Evolutionary conservation across 2,329 filamentous ascomycete genomes (phyloP), one percentile per base, ranked within the genome.

Genomic region (Grosmannia clavigera): DNA sequence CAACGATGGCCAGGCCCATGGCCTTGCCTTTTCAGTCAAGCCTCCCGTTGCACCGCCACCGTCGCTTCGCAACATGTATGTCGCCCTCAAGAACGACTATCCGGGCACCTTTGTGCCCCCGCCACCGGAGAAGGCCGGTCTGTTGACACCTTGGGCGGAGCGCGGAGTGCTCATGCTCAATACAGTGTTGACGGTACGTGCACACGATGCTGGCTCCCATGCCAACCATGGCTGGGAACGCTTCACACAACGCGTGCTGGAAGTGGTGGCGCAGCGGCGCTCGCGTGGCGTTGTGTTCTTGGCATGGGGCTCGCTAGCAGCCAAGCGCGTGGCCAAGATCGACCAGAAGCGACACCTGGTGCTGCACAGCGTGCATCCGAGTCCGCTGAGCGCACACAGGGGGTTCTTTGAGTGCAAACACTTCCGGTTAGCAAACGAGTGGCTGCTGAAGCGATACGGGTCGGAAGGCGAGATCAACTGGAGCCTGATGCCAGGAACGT

Each of bases 11-110:
- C 94, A 99, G 78, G 94, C 94, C 57, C 94, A 97, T 72, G 94
- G 94, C 52, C 85, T 99, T 61, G 92, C 89, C 70, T 99, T 99
- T 79, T 96, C 90, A 55, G 92, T 97, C 60, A 88, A 89, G 11
- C 86, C 92, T 3, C 94, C 94, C 0, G 95, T 90, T 0, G 83
- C 83, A 4, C 90, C 92, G 1, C 94, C 94, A 0, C 92, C 92
- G 0, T 96, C 90, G 1, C 84, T 99, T 19, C 83, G 84, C 67
- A 99, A 99, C 75, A 96, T 99, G 76, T 99, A 95, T 78, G 91
- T 80, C 52, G 87, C 85, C 12, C 82, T 99, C 60, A 85, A 87
- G 69, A 91, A 88, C 60, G 92, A 97, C 74, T 97, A 96, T 70
- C 91, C 92, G 0, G 73, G 77, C 52, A 96, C 96, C 73, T 74